phyloP scores from a whole-genome alignment of 331 rosid genomes.

The Saraca asoca region DNA sequence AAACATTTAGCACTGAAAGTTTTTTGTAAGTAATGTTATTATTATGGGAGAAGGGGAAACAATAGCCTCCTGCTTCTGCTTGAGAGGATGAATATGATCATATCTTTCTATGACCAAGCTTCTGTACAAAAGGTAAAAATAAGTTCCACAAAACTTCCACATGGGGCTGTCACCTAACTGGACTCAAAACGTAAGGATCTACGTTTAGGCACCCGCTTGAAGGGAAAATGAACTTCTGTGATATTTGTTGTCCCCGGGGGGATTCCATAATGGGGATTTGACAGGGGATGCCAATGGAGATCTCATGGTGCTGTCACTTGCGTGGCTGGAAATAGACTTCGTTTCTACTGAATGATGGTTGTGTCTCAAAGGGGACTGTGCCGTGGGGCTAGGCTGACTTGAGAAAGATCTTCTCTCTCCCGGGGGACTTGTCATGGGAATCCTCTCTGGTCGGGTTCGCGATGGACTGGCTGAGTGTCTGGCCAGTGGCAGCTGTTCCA shows the following conservation, averaged over 20 bases:
- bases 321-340: background rate
- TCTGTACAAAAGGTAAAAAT: background rate
- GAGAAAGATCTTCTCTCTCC: constrained; percentile 32
- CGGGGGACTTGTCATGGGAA: too few species aligned
- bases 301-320: background rate
- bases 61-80: background rate
- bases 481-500: constrained; percentile 49
- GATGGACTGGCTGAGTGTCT: constrained; percentile 40
- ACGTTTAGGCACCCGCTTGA: background rate
- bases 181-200: constrained; percentile 5
- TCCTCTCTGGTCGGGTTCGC: background rate
- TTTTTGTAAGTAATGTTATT: too few species aligned
- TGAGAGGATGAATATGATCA: background rate
- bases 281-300: constrained; percentile 19
- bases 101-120: background rate
- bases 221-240: background rate
- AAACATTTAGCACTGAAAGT: too few species aligned
- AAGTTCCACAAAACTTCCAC: constrained; percentile 20
- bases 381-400: constrained; percentile 40
- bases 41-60: too few species aligned
- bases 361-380: constrained; percentile 39
- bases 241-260: background rate
- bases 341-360: constrained; percentile 29
- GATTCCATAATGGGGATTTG: constrained; percentile 18
- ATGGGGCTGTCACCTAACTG: constrained; percentile 16